Conservation (phyloP, 2,329 filamentous ascomycete genomes). For the Fusarium papillatum region DNA sequence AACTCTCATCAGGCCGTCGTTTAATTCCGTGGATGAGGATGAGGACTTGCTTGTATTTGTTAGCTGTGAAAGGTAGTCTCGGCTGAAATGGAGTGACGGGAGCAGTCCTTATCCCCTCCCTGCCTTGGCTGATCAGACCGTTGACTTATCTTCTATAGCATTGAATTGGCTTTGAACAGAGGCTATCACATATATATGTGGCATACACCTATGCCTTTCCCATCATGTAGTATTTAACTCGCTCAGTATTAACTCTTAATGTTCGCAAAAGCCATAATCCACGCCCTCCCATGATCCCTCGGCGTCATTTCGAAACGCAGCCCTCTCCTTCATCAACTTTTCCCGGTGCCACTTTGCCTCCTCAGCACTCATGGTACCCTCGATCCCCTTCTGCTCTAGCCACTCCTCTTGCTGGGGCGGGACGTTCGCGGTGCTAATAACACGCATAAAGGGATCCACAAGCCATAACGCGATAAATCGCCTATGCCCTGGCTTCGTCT, state of each 20-base stretch:
- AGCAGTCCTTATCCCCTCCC: no score
- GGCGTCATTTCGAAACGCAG: not conserved
- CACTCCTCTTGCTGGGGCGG: conserved; percentile 48
- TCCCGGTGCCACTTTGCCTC: not conserved
- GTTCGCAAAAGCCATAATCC: conserved; percentile 3
- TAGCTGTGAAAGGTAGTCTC: no score
- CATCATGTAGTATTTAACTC: not conserved
- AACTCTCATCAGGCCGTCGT: no score
- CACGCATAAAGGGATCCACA: conserved; percentile 60
- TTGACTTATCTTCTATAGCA: no score
- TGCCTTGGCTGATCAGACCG: no score
- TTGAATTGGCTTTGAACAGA: no score
- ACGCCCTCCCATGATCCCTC: not conserved
- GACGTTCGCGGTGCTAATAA: conserved; percentile 48
- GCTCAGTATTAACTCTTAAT: not conserved
- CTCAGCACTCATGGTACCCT: not conserved
- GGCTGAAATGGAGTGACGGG: no score
- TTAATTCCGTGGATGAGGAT: no score
- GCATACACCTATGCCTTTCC: no score
- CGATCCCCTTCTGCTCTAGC: not conserved
- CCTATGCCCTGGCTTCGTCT: conserved; percentile 61
- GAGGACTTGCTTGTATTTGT: no score
- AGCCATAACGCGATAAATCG: conserved; percentile 66
- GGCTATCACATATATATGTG: no score
- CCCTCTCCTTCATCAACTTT: not conserved